Percentiles rank a stretch among this genome's conserved stretches.
phyloP scores from a whole-genome alignment of 768 basidiomycete genomes.

The Tulasnella sp. region DNA sequence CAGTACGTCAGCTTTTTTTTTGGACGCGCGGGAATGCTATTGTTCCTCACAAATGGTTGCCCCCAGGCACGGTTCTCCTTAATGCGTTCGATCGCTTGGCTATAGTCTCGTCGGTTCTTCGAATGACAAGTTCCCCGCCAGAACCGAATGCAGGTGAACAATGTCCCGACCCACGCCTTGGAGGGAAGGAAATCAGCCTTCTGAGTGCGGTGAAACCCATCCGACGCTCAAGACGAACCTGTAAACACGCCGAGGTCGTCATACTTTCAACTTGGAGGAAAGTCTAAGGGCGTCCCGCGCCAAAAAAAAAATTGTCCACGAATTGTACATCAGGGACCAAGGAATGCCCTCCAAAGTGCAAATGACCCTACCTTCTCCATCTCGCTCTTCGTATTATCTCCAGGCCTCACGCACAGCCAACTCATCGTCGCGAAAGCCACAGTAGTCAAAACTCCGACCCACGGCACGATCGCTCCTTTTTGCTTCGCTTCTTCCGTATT shows the following conservation, averaged over 20 bases:
- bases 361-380: background rate
- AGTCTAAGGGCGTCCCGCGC: background rate
- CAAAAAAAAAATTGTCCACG: background rate
- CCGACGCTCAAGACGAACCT: background rate
- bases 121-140: background rate
- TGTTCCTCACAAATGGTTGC: slow-evolving; percentile 22
- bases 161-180: slow-evolving; percentile 26
- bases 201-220: background rate
- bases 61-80: background rate
- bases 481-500: background rate
- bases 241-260: slow-evolving; percentile 21
- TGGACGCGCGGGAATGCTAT: background rate
- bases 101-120: background rate
- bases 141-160: slow-evolving; percentile 18
- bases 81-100: background rate
- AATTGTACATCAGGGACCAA: background rate
- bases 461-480: slow-evolving; percentile 12
- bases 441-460: background rate
- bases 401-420: slow-evolving; percentile 15
- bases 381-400: slow-evolving; percentile 10
- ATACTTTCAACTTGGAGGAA: slow-evolving; percentile 1
- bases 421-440: slow-evolving; percentile 8
- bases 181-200: background rate
- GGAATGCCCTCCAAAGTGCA: too few relatives aligned
- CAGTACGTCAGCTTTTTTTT: background rate